Conservation (phyloP, 2,329 filamentous ascomycete genomes). For the Arthrobotrys sphaeroides region DNA sequence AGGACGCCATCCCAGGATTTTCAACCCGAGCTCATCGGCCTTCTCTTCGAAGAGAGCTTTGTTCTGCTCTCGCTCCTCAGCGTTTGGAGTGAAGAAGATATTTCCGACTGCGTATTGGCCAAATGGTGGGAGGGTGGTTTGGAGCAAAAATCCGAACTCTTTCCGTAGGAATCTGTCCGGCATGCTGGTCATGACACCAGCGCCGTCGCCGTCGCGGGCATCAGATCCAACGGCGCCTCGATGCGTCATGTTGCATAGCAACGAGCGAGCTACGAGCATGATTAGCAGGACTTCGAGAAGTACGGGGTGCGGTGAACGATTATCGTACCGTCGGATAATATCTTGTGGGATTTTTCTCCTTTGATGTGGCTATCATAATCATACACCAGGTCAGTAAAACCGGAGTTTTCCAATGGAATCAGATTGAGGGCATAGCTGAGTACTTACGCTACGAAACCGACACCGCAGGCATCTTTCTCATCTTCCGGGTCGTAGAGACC, state of each 20-base stretch:
- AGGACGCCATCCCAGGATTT: constrained; percentile 94
- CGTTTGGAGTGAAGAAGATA: constrained; percentile 97
- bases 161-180: constrained; percentile 98
- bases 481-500: constrained; percentile 95
- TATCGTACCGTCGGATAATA: constrained; percentile 91
- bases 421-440: background rate
- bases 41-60: constrained; percentile 93
- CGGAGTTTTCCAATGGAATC: background rate
- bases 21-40: constrained; percentile 84
- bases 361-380: constrained; percentile 81
- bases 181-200: constrained; percentile 99
- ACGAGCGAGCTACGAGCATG: constrained; percentile 74
- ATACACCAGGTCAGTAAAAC: constrained; percentile 36
- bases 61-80: constrained; percentile 87
- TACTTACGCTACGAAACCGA: constrained; percentile 96
- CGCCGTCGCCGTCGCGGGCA: constrained; percentile 95
- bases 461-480: constrained; percentile 99
- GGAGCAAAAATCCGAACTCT: constrained; percentile 93
- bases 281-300: background rate
- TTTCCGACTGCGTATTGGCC: constrained; percentile 98
- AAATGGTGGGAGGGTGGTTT: constrained; percentile 82
- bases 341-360: constrained; percentile 96
- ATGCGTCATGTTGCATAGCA: constrained; percentile 99
- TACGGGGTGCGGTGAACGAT: constrained; percentile 34
- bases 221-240: constrained; percentile 97